These are phyloP conservation scores for Monosporascus sp. DNA, from an alignment of 2,329 filamentous ascomycete genomes.

Conservation along the genomic window DNA sequence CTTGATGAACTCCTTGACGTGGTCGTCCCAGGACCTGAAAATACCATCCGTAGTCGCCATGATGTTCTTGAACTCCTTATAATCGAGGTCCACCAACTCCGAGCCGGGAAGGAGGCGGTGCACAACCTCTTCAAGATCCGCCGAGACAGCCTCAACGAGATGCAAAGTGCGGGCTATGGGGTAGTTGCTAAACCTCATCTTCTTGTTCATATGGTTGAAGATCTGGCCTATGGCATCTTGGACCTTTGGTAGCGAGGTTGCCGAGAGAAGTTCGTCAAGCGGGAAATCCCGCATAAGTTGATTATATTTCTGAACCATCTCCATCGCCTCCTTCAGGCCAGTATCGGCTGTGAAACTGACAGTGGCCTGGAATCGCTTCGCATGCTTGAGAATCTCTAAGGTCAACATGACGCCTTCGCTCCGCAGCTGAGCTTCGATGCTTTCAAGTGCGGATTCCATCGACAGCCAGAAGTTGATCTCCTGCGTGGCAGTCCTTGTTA, in stretches of 20 bases:
- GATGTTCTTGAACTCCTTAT: slow-evolving; percentile 79
- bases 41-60: slow-evolving; percentile 82
- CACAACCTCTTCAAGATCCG: slow-evolving; percentile 80
- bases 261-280: slow-evolving; percentile 87
- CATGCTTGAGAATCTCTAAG: slow-evolving; percentile 90
- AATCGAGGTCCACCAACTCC: slow-evolving; percentile 86
- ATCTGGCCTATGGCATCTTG: slow-evolving; percentile 86
- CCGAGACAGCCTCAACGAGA: slow-evolving; percentile 95
- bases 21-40: slow-evolving; percentile 91
- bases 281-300: slow-evolving; percentile 98
- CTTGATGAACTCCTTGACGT: slow-evolving; percentile 96
- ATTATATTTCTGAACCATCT: slow-evolving; percentile 97
- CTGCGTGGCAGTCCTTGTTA: slow-evolving; percentile 75
- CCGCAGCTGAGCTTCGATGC: slow-evolving; percentile 81
- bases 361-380: slow-evolving; percentile 95
- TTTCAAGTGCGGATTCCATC: slow-evolving; percentile 90
- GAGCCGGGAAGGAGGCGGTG: slow-evolving; percentile 82
- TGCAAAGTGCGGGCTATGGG: slow-evolving; percentile 86
- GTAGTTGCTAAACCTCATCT: slow-evolving; percentile 92
- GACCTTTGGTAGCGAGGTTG: slow-evolving; percentile 81
- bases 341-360: slow-evolving; percentile 97
- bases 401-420: slow-evolving; percentile 88
- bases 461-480: slow-evolving; percentile 99
- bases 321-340: slow-evolving; percentile 89
- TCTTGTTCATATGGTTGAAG: slow-evolving; percentile 95